phyloP scores from a whole-genome alignment of 176 grass and related monocot genomes.

The Hsuehochloa calcarea region DNA sequence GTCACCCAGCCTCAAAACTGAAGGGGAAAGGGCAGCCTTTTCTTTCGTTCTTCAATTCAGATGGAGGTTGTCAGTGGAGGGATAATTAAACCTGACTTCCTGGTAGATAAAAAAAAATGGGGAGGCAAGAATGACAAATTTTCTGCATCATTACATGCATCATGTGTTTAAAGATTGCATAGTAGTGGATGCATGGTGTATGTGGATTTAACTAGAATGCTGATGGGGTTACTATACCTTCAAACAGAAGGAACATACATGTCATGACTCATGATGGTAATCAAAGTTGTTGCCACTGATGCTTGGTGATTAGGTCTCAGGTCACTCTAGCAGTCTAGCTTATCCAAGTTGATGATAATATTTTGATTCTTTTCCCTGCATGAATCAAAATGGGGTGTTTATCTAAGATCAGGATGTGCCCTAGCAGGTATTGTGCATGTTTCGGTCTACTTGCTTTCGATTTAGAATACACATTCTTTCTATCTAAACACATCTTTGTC shows the following conservation, averaged over 20 bases:
- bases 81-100: slow-evolving; percentile 29
- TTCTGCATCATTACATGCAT: not conserved
- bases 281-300: slow-evolving; percentile 52
- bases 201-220: slow-evolving; percentile 29
- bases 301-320: slow-evolving; percentile 54
- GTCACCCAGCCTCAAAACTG: slow-evolving; percentile 19
- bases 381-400: slow-evolving; percentile 26
- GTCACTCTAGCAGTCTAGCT: slow-evolving; percentile 31
- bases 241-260: slow-evolving; percentile 43
- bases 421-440: slow-evolving; percentile 40
- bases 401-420: slow-evolving; percentile 22
- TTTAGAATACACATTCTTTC: not conserved
- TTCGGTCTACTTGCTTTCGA: slow-evolving; percentile 28
- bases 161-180: slow-evolving; percentile 28
- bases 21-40: not conserved
- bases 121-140: not conserved
- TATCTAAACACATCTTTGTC: slow-evolving; percentile 16
- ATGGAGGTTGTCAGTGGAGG: slow-evolving; percentile 35
- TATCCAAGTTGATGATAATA: slow-evolving; percentile 43
- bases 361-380: slow-evolving; percentile 27
- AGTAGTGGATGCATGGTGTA: slow-evolving; percentile 7
- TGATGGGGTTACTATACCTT: slow-evolving; percentile 32
- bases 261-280: slow-evolving; percentile 48
- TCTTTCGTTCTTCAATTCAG: not conserved
- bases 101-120: not conserved